phyloP scores from a whole-genome alignment of 2,329 filamentous ascomycete genomes.

The Tolypocladium tundrense region DNA sequence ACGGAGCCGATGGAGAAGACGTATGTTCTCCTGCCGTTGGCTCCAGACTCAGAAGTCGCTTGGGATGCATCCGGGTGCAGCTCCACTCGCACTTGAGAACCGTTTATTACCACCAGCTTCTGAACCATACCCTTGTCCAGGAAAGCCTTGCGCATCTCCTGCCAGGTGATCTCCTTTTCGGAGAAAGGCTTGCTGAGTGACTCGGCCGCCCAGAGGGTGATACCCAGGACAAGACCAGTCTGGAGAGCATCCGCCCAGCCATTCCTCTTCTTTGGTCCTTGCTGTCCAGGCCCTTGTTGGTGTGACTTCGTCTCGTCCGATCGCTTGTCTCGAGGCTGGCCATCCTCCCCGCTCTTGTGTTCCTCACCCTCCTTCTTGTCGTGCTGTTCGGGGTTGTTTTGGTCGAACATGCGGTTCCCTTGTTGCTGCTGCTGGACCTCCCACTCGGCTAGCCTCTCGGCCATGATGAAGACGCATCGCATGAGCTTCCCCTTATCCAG shows the following conservation, averaged over 20 bases:
- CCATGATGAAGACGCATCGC: slow-evolving; percentile 25
- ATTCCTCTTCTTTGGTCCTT: slow-evolving; percentile 26
- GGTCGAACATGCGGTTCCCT: slow-evolving; percentile 10
- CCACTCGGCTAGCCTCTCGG: slow-evolving; percentile 23
- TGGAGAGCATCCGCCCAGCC: slow-evolving; percentile 24
- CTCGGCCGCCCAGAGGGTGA: slow-evolving; percentile 44
- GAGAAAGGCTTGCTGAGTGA: slow-evolving; percentile 29
- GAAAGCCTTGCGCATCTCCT: slow-evolving; percentile 89
- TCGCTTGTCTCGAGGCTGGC: slow-evolving; percentile 7
- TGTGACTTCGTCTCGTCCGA: slow-evolving; percentile 12
- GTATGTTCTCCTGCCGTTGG: slow-evolving; percentile 39
- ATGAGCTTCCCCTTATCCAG: slow-evolving; percentile 26
- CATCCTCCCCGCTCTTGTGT: slow-evolving; percentile 8
- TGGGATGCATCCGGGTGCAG: slow-evolving; percentile 60
- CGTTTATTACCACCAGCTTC: slow-evolving; percentile 74
- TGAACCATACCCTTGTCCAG: slow-evolving; percentile 93
- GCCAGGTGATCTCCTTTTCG: slow-evolving; percentile 82
- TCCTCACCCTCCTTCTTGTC: slow-evolving; percentile 10
- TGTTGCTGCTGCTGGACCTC: slow-evolving; percentile 10
- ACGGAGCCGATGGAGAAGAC: slow-evolving; percentile 94
- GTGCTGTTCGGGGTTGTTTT: slow-evolving; percentile 12
- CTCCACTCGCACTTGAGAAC: slow-evolving; percentile 64
- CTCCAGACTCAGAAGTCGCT: slow-evolving; percentile 29
- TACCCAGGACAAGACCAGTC: slow-evolving; percentile 29
- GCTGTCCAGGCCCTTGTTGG: slow-evolving; percentile 15